A percentile compares a stretch with the other conserved stretches of the same genome.
These are phyloP conservation scores for Chlamydomonas asymmetrica DNA, from an alignment of 139 green algal genomes.

Conservation along the genomic window DNA sequence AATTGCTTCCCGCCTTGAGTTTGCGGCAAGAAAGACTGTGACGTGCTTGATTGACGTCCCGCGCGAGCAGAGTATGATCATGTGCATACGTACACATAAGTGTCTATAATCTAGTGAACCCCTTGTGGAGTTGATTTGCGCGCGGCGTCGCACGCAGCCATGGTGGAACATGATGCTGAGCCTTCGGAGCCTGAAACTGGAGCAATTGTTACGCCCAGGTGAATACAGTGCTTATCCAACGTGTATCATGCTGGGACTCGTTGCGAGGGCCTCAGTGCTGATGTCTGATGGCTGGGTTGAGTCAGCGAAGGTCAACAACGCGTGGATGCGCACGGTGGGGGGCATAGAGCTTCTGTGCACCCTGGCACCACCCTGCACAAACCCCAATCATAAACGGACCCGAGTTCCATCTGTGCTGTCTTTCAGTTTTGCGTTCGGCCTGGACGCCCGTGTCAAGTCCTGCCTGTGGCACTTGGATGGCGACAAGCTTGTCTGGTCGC, in stretches of 20 bases:
- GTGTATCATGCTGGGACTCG: not conserved
- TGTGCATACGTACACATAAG: no score
- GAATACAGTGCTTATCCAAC: not conserved
- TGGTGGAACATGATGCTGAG: no score
- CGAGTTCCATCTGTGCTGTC: no score
- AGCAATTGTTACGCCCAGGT: conserved; percentile 33
- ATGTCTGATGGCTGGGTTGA: not conserved
- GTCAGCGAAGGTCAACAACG: not conserved
- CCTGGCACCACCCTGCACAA: not conserved
- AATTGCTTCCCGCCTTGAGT: no score
- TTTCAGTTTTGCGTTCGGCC: conserved; percentile 38
- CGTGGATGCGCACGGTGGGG: not conserved
- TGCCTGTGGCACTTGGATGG: conserved; percentile 33
- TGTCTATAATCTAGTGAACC: no score
- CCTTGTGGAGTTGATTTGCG: no score
- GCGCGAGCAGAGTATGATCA: no score
- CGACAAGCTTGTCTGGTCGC: conserved; percentile 31
- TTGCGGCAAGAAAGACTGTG: no score
- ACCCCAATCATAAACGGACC: not conserved
- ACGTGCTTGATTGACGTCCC: no score
- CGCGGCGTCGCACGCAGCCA: no score
- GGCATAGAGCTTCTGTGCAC: not conserved
- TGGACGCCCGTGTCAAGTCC: conserved; percentile 8
- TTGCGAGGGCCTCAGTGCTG: not conserved
- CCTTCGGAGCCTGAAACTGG: no score